Percentiles rank a stretch among this genome's conserved stretches.
Conservation (phyloP, 2,329 filamentous ascomycete genomes). For the Venturia aucupariae region DNA sequence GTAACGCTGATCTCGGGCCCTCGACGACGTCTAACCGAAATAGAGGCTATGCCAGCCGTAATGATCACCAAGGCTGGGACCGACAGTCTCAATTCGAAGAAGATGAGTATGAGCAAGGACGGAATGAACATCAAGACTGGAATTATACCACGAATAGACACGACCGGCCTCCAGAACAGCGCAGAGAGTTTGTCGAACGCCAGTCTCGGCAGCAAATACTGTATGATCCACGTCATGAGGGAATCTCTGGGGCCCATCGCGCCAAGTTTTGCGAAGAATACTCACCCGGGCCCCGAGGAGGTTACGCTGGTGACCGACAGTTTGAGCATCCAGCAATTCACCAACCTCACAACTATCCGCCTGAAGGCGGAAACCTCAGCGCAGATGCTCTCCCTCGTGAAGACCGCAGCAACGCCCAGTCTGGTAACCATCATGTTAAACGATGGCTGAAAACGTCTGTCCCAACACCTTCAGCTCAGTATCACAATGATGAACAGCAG, state of each 20-base stretch:
- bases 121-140: neutral
- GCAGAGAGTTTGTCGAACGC: neutral
- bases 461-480: neutral
- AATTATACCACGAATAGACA: neutral
- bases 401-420: neutral
- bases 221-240: neutral
- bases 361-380: neutral
- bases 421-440: neutral
- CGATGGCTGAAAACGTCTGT: neutral
- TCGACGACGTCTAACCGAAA: neutral
- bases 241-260: neutral
- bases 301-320: neutral
- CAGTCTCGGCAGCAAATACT: neutral
- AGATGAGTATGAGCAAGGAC: neutral
- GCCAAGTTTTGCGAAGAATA: neutral
- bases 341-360: neutral
- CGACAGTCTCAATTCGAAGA: neutral
- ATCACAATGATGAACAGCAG: neutral
- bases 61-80: neutral
- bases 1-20: neutral
- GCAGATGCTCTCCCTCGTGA: neutral
- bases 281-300: neutral
- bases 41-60: neutral
- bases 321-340: neutral
- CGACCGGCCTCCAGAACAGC: neutral